phyloP scores from a whole-genome alignment of 331 rosid genomes.

The Rosa hybrid region DNA sequence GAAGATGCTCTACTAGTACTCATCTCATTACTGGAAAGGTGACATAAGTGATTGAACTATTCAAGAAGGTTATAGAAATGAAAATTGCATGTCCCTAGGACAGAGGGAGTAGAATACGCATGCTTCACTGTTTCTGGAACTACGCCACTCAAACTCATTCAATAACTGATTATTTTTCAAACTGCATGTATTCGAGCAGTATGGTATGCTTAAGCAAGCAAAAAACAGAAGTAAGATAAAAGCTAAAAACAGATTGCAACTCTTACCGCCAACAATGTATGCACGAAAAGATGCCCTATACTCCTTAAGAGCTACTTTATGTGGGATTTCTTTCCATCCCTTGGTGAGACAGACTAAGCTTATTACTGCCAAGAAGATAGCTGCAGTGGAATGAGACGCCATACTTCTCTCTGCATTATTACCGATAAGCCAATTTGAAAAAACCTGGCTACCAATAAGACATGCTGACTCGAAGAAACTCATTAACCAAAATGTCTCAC shows the following conservation, averaged over 20 bases:
- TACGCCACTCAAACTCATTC: neutral
- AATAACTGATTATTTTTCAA: neutral
- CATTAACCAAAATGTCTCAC: conserved; percentile 94
- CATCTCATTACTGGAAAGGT: neutral
- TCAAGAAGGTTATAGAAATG: neutral
- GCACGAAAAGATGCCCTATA: conserved; percentile 64
- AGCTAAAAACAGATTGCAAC: neutral
- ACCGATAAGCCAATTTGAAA: conserved; percentile 80
- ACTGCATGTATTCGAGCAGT: neutral
- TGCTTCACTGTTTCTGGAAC: neutral
- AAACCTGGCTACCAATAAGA: conserved; percentile 78
- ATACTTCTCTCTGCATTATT: conserved; percentile 43
- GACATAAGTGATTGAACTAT: too few relatives aligned
- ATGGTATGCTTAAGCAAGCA: neutral
- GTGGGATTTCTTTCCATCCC: conserved; percentile 67
- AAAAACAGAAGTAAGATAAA: neutral
- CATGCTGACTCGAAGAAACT: conserved; percentile 77
- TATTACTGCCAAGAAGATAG: conserved; percentile 62
- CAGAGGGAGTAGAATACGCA: neutral
- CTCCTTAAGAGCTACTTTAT: conserved; percentile 52
- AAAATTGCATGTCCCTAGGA: conserved; percentile 1
- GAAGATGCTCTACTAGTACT: neutral
- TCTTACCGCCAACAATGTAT: conserved; percentile 74
- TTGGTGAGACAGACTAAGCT: conserved; percentile 54
- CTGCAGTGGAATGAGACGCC: conserved; percentile 46